phyloP scores from a whole-genome alignment of 176 grass and related monocot genomes.

The Rhynchospora pubera region DNA sequence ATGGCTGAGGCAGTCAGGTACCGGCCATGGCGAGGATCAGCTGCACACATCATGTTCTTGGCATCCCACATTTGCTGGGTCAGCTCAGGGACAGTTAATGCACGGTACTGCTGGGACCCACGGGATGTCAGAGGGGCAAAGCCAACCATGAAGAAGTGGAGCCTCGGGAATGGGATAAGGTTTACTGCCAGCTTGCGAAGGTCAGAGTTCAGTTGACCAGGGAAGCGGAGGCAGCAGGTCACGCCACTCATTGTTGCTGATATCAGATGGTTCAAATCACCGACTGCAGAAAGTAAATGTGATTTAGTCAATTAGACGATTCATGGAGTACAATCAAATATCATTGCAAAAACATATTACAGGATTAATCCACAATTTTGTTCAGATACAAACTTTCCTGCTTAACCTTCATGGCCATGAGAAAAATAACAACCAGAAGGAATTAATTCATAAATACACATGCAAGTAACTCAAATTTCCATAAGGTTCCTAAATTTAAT shows the following conservation, averaged over 20 bases:
- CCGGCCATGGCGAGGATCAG: constrained; percentile 47
- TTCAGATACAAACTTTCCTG: neutral
- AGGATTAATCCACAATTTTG: neutral
- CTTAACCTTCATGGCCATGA: neutral
- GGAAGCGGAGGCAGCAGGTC: constrained; percentile 46
- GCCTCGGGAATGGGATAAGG: constrained; percentile 47
- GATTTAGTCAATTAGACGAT: neutral
- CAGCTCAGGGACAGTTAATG: constrained; percentile 35
- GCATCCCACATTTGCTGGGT: constrained; percentile 48
- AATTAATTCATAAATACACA: neutral
- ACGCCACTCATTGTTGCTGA: constrained; percentile 51
- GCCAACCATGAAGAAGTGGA: constrained; percentile 80
- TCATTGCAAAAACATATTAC: neutral
- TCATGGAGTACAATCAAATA: neutral
- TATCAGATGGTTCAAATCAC: constrained; percentile 56
- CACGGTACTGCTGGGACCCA: constrained; percentile 36
- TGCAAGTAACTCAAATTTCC: neutral
- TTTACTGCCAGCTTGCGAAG: constrained; percentile 55
- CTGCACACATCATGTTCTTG: constrained; percentile 49
- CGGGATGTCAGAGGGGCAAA: constrained; percentile 78
- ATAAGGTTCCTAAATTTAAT: neutral
- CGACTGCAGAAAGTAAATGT: constrained; percentile 23
- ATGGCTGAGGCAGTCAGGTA: constrained; percentile 59
- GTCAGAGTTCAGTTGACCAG: constrained; percentile 48
- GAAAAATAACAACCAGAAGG: neutral